phyloP scores from a whole-genome alignment of 2,329 filamentous ascomycete genomes.

The Pseudocercospora vitis region DNA sequence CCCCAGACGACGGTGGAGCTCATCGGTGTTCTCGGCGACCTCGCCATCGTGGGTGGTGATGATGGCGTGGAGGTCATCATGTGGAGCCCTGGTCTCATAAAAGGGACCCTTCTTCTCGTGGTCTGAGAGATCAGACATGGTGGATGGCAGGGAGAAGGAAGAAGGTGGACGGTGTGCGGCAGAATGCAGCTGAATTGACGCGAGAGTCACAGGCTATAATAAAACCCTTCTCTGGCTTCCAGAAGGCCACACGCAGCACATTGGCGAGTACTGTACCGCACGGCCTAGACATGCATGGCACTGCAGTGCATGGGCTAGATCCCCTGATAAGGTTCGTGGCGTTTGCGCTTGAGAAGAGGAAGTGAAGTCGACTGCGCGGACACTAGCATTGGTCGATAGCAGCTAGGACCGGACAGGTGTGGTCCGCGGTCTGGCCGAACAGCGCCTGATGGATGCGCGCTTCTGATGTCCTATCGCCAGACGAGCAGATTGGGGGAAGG shows the following conservation, averaged over 20 bases:
- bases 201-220: not conserved
- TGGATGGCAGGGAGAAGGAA: not conserved
- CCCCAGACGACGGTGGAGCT: constrained; percentile 51
- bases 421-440: constrained; percentile 1
- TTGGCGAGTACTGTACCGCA: not conserved
- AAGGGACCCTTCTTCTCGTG: constrained; percentile 11
- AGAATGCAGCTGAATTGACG: not conserved
- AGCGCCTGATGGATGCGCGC: not conserved
- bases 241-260: not conserved
- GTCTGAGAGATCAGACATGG: constrained; percentile 2
- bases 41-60: constrained; percentile 29
- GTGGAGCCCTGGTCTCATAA: constrained; percentile 6
- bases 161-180: not conserved
- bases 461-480: not conserved
- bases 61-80: constrained; percentile 17
- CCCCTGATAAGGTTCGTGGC: constrained; percentile 6
- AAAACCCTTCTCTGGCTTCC: constrained; percentile 5
- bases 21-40: constrained; percentile 37
- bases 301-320: constrained; percentile 6
- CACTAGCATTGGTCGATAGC: not conserved
- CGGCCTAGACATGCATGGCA: constrained; percentile 3
- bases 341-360: constrained; percentile 2
- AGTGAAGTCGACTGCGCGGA: constrained; percentile 8
- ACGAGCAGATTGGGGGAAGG: no score
- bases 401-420: not conserved